Evolutionary conservation across 176 grass and related monocot species (phyloP).

Genomic region (Oryza coarctata): DNA sequence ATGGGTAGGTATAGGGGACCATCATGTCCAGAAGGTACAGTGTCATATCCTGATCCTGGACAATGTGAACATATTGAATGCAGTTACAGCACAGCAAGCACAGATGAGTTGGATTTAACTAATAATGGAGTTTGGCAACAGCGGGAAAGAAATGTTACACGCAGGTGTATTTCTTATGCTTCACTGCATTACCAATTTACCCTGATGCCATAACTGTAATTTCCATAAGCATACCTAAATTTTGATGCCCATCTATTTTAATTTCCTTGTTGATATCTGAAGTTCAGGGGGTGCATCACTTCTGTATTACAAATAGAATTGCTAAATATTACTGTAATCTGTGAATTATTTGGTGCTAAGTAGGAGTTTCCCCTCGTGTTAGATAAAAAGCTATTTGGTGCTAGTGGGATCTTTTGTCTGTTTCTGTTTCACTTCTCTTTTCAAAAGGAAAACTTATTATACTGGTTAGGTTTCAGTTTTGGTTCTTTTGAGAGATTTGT

Average conservation of each 20-base stretch:
- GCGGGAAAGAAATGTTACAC: slow-evolving; percentile 31
- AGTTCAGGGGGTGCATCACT: neutral
- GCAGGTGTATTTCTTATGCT: slow-evolving; percentile 38
- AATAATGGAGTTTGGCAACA: slow-evolving; percentile 24
- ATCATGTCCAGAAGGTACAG: slow-evolving; percentile 29
- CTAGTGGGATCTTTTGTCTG: neutral
- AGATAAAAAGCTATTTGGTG: neutral
- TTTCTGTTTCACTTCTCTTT: slow-evolving; percentile 1
- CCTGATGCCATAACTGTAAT: neutral
- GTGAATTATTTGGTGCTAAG: neutral
- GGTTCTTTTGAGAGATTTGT: neutral
- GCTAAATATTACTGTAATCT: neutral
- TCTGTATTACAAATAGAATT: slow-evolving; percentile 12
- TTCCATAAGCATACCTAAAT: neutral
- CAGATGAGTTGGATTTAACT: slow-evolving; percentile 27
- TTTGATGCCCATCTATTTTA: neutral
- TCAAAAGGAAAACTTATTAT: neutral
- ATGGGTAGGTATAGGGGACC: neutral
- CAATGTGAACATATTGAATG: slow-evolving; percentile 25
- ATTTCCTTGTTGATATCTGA: neutral
- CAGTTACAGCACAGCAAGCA: slow-evolving; percentile 28
- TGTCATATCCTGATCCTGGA: slow-evolving; percentile 31
- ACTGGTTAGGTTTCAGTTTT: neutral
- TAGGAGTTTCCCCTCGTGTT: neutral
- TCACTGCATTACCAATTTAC: neutral